These are phyloP conservation scores for Colletotrichum sp. DNA, from an alignment of 2,329 filamentous ascomycete species.

Conservation along the genomic window DNA sequence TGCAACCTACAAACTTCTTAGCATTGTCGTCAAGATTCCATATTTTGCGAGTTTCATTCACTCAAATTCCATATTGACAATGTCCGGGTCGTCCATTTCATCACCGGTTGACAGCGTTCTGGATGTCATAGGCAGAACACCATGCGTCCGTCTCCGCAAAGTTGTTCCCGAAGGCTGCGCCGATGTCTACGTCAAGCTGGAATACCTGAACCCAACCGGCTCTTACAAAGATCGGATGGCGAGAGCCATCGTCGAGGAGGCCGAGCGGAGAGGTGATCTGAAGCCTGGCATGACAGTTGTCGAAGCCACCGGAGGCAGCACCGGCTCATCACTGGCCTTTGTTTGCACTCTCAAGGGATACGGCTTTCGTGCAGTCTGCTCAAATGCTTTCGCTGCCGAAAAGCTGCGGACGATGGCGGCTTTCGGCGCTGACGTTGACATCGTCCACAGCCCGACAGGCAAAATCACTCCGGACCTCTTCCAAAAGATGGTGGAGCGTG, in stretches of 20 bases:
- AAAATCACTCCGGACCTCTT: slow-evolving; percentile 14
- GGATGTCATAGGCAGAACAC: slow-evolving; percentile 14
- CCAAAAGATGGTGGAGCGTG: not conserved
- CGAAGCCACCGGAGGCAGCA: slow-evolving; percentile 20
- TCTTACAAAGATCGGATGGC: slow-evolving; percentile 19
- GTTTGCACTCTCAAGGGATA: slow-evolving; percentile 28
- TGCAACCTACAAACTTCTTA: not conserved
- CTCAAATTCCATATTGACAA: not conserved
- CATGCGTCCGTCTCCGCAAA: slow-evolving; percentile 4
- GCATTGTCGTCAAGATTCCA: not conserved
- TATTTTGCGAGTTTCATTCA: not conserved
- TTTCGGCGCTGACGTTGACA: slow-evolving; percentile 13
- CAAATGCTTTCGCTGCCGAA: slow-evolving; percentile 6
- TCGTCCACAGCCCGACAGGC: slow-evolving; percentile 3
- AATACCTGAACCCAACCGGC: slow-evolving; percentile 17
- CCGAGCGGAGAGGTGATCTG: not conserved
- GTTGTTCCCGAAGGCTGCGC: slow-evolving; percentile 11
- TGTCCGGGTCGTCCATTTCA: not conserved
- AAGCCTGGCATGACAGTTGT: not conserved
- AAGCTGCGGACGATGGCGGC: slow-evolving; percentile 20
- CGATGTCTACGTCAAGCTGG: slow-evolving; percentile 13
- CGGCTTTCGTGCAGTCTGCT: slow-evolving; percentile 14
- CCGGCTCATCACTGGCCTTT: slow-evolving; percentile 14
- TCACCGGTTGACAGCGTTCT: not conserved
- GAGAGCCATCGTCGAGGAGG: slow-evolving; percentile 6